These are phyloP conservation scores for Delonix regia DNA, from an alignment of 306 rosid genomes.

Conservation along the genomic window DNA sequence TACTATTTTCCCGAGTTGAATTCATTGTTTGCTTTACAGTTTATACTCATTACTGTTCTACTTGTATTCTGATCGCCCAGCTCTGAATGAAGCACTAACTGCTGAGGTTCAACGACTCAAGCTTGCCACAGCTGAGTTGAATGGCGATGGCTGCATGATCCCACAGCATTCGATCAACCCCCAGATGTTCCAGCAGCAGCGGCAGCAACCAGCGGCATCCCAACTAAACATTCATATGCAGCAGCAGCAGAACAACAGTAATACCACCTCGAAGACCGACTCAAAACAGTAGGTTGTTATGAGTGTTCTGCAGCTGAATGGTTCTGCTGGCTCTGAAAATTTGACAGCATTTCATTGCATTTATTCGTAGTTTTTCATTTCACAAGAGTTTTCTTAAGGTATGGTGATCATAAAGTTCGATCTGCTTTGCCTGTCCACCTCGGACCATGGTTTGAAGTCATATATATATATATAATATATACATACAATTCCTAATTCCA, in stretches of 20 bases:
- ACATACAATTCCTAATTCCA: conserved; percentile 39
- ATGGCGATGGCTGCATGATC: conserved; percentile 63
- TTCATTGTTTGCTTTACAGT: background rate
- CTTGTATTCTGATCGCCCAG: conserved; percentile 49
- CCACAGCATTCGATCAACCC: conserved; percentile 59
- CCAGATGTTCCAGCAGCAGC: conserved; percentile 65
- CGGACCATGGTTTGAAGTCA: conserved; percentile 44
- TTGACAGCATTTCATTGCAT: conserved; percentile 39
- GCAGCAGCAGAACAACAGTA: conserved; percentile 65
- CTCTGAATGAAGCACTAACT: conserved; percentile 87
- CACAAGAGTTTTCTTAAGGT: conserved; percentile 36
- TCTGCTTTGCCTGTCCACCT: conserved; percentile 47
- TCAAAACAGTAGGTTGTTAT: conserved; percentile 50
- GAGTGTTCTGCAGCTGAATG: background rate
- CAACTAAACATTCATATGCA: conserved; percentile 62
- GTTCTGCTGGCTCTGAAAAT: conserved; percentile 33
- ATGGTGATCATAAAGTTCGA: conserved; percentile 39
- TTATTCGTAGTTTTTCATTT: conserved; percentile 46
- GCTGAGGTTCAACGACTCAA: conserved; percentile 93
- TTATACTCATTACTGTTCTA: conserved; percentile 25
- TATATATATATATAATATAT: conserved; percentile 6
- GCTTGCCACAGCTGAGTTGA: conserved; percentile 72
- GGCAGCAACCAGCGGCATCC: conserved; percentile 46
- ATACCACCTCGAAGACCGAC: conserved; percentile 58
- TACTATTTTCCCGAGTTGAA: conserved; percentile 2